phyloP scores from a whole-genome alignment of 768 basidiomycete species.

The Hericium erinaceus region DNA sequence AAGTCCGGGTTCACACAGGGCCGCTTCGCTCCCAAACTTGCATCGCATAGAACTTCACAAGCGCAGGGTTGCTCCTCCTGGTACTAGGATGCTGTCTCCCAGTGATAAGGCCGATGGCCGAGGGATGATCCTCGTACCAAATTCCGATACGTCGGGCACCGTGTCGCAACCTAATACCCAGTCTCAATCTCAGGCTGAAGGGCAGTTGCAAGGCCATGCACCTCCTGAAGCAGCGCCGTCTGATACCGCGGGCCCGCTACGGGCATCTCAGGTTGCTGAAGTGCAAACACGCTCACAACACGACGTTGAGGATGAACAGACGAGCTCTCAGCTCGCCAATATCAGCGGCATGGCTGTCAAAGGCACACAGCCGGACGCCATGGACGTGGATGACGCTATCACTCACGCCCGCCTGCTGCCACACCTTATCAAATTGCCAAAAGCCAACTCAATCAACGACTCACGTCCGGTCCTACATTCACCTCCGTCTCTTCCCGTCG shows the following conservation, averaged over 20 bases:
- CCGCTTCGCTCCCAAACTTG: neutral
- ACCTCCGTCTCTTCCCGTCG: neutral
- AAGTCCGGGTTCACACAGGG: neutral
- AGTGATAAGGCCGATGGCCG: neutral
- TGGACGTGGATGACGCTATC: neutral
- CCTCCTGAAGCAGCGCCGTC: neutral
- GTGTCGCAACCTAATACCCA: neutral
- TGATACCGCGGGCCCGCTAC: neutral
- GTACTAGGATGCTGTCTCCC: neutral
- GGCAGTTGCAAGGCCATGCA: neutral
- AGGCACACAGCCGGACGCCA: neutral
- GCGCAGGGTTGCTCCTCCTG: neutral
- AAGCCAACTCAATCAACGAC: too few species aligned
- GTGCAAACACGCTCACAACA: neutral
- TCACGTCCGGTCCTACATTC: neutral
- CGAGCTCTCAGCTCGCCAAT: neutral
- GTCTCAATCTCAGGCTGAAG: neutral
- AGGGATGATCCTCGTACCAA: neutral
- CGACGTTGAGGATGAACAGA: neutral
- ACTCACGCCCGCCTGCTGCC: neutral
- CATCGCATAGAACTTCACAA: neutral
- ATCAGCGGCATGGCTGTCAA: neutral
- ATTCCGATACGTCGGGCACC: neutral
- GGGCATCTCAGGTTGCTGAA: neutral
- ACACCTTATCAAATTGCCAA: too few species aligned